These are phyloP conservation scores for Picea engelmannii DNA, from an alignment of 83 land plant genomes.

Conservation along the genomic window DNA sequence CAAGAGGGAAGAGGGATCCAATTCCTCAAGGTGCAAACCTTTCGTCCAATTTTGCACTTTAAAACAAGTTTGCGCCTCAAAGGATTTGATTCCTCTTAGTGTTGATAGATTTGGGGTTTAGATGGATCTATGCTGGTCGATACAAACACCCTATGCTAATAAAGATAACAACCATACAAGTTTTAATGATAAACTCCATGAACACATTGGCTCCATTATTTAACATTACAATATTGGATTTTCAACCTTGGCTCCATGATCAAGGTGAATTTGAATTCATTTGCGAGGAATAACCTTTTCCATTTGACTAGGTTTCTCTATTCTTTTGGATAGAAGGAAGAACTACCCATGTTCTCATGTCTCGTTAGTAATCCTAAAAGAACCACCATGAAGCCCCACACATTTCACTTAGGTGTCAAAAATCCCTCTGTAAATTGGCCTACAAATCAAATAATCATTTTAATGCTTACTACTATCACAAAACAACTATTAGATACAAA, in stretches of 20 bases:
- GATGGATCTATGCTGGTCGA: too few relatives aligned
- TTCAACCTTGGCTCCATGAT: slow-evolving; percentile 86
- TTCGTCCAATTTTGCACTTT: too few relatives aligned
- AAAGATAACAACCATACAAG: too few relatives aligned
- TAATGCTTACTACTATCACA: neutral
- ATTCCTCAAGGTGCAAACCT: too few relatives aligned
- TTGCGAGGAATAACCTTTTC: slow-evolving; percentile 66
- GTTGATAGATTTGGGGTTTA: too few relatives aligned
- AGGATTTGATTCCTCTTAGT: too few relatives aligned
- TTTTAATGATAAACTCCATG: too few relatives aligned
- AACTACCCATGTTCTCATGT: slow-evolving; percentile 55
- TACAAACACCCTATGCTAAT: too few relatives aligned
- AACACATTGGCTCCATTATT: too few relatives aligned
- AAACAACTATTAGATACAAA: neutral
- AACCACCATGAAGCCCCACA: slow-evolving; percentile 89
- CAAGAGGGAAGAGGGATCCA: too few relatives aligned
- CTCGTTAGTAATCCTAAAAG: slow-evolving; percentile 92
- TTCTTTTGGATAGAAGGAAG: slow-evolving; percentile 46
- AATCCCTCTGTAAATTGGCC: slow-evolving; percentile 48
- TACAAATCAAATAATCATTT: slow-evolving; percentile 19
- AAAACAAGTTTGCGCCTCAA: too few relatives aligned
- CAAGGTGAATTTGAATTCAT: slow-evolving; percentile 63
- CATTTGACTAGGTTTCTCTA: slow-evolving; percentile 78
- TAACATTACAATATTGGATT: slow-evolving; percentile 45
- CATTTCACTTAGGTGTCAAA: slow-evolving; percentile 82